Evolutionary conservation across 768 basidiomycete species (phyloP).

Genomic region (Nidularia pulvinata): DNA sequence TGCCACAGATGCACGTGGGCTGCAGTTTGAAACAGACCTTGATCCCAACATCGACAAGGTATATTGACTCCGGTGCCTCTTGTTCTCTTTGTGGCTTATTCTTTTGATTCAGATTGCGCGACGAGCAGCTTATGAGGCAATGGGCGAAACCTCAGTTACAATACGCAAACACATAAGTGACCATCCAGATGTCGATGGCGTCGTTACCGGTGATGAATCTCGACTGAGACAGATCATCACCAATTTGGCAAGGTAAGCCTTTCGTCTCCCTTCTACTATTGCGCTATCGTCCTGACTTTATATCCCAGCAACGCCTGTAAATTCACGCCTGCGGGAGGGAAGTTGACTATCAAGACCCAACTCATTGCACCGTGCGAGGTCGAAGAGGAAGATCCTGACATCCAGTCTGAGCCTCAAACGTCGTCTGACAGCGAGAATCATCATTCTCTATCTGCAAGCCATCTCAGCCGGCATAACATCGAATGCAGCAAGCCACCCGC

Average conservation of each 20-base stretch:
- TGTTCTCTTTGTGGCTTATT: not conserved
- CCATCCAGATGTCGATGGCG: slow-evolving; percentile 53
- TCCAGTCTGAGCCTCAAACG: not conserved
- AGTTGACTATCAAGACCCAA: slow-evolving; percentile 65
- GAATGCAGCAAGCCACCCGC: slow-evolving; percentile 32
- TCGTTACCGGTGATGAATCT: slow-evolving; percentile 85
- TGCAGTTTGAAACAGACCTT: slow-evolving; percentile 68
- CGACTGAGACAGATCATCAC: slow-evolving; percentile 81
- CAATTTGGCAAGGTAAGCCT: slow-evolving; percentile 71
- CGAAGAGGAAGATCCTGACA: slow-evolving; percentile 7
- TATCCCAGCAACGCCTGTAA: slow-evolving; percentile 70
- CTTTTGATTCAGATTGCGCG: slow-evolving; percentile 48
- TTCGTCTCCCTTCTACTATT: slow-evolving; percentile 1
- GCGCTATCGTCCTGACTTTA: not conserved
- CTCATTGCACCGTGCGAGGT: slow-evolving; percentile 42
- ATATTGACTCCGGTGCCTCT: slow-evolving; percentile 7
- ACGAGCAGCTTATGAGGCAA: slow-evolving; percentile 56
- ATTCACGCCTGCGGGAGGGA: slow-evolving; percentile 73
- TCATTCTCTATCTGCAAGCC: slow-evolving; percentile 31
- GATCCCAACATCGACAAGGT: slow-evolving; percentile 71
- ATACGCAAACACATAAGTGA: slow-evolving; percentile 39
- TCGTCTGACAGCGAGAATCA: slow-evolving; percentile 15
- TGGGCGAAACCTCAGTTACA: slow-evolving; percentile 43
- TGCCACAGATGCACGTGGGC: slow-evolving; percentile 63
- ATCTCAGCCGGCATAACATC: slow-evolving; percentile 51